Conservation (phyloP, 331 rosid genomes). For the Rosa hybrid region DNA sequence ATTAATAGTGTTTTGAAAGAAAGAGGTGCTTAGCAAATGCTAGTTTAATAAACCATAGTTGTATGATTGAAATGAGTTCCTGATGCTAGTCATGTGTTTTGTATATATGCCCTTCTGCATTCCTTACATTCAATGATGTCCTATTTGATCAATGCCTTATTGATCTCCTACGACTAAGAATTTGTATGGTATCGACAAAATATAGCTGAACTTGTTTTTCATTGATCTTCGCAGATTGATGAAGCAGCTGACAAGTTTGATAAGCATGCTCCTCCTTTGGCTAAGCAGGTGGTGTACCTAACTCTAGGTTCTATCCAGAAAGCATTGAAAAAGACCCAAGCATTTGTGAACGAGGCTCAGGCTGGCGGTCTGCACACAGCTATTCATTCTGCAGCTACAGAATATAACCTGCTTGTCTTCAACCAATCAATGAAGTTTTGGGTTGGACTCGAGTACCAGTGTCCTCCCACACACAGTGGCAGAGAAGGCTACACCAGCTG, state of each 20-base stretch:
- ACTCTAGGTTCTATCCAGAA: slow-evolving; percentile 31
- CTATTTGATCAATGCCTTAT: not conserved
- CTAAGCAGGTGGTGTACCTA: slow-evolving; percentile 40
- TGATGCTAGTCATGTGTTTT: not conserved
- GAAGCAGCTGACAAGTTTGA: slow-evolving; percentile 45
- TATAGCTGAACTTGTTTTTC: not conserved
- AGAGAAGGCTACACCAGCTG: slow-evolving; percentile 47
- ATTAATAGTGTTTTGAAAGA: not conserved
- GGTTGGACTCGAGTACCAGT: slow-evolving; percentile 37
- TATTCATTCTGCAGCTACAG: slow-evolving; percentile 39
- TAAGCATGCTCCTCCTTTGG: slow-evolving; percentile 53
- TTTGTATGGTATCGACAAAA: not conserved
- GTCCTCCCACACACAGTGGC: slow-evolving; percentile 47
- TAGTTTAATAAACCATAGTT: not conserved
- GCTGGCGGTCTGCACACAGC: slow-evolving; percentile 55
- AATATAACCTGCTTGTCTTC: slow-evolving; percentile 46
- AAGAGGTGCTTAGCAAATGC: not conserved
- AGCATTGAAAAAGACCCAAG: slow-evolving; percentile 33
- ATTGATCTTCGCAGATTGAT: slow-evolving; percentile 49
- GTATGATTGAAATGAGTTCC: not conserved
- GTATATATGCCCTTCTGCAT: not conserved
- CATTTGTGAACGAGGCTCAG: slow-evolving; percentile 42
- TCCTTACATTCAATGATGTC: not conserved
- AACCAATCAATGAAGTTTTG: slow-evolving; percentile 50
- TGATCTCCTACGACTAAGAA: not conserved